Conservation (phyloP, 2,329 filamentous ascomycete genomes). For the Aureobasidium sp. region DNA sequence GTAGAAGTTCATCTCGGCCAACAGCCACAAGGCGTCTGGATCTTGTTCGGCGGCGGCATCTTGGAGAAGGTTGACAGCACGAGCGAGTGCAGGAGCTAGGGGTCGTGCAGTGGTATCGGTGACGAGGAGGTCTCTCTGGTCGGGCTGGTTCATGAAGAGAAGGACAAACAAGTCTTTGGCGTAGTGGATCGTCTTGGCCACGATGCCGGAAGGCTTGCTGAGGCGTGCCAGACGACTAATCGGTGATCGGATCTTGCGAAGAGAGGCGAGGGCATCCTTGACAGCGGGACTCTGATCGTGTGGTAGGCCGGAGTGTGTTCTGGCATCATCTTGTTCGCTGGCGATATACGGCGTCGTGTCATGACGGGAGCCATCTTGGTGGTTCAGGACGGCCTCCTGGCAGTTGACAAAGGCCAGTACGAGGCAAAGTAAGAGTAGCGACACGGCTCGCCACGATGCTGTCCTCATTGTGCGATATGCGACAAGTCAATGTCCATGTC, state of each 20-base stretch:
- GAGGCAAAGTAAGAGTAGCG: slow-evolving; percentile 13
- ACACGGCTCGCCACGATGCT: slow-evolving; percentile 15
- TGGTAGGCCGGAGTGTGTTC: not conserved
- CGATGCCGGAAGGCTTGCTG: slow-evolving; percentile 61
- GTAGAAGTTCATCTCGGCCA: slow-evolving; percentile 97
- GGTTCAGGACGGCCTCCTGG: slow-evolving; percentile 1
- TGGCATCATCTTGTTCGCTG: not conserved
- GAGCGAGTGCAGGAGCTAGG: slow-evolving; percentile 57
- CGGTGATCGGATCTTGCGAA: slow-evolving; percentile 47
- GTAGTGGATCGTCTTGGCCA: slow-evolving; percentile 66
- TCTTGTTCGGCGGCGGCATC: slow-evolving; percentile 64
- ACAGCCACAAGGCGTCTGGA: slow-evolving; percentile 86
- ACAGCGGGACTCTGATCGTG: slow-evolving; percentile 35
- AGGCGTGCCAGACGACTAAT: slow-evolving; percentile 39
- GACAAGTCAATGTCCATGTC: slow-evolving; percentile 8
- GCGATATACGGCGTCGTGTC: slow-evolving; percentile 2
- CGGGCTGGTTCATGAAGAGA: slow-evolving; percentile 70
- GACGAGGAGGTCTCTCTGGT: slow-evolving; percentile 48
- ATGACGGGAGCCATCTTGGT: slow-evolving; percentile 2
- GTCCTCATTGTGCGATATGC: slow-evolving; percentile 11
- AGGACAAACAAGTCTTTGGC: slow-evolving; percentile 68
- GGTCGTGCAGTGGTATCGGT: slow-evolving; percentile 43
- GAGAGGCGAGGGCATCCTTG: slow-evolving; percentile 43
- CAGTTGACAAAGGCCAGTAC: slow-evolving; percentile 14
- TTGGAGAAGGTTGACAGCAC: slow-evolving; percentile 66